Evolutionary conservation across 345 rosid species (phyloP).

Genomic region (Luvunga scandens): DNA sequence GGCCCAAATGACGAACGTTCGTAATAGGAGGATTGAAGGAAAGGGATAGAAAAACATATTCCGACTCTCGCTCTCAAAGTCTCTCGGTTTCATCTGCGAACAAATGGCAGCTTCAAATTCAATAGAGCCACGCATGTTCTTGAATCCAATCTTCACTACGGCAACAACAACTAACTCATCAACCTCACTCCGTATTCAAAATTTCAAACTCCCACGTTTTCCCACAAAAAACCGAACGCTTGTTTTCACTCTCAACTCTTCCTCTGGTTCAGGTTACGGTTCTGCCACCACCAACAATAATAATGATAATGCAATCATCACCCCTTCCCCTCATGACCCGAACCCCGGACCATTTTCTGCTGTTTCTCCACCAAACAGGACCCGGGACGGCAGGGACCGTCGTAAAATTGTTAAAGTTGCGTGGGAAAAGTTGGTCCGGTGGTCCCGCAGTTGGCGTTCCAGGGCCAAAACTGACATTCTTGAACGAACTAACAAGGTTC

Average conservation of each 20-base stretch:
- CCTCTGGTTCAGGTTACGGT: too few relatives aligned
- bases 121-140: slow-evolving; percentile 22
- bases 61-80: background rate
- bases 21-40: background rate
- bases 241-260: slow-evolving; percentile 1
- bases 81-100: slow-evolving; percentile 7
- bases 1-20: background rate
- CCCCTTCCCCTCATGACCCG: background rate
- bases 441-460: slow-evolving; percentile 89
- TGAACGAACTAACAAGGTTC: slow-evolving; percentile 66
- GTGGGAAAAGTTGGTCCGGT: slow-evolving; percentile 86
- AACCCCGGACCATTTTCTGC: background rate
- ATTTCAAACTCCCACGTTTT: slow-evolving; percentile 22
- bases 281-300: too few relatives aligned
- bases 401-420: slow-evolving; percentile 72
- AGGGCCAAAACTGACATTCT: slow-evolving; percentile 73
- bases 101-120: slow-evolving; percentile 38
- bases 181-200: slow-evolving; percentile 14
- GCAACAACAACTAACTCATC: background rate
- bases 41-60: background rate
- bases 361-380: slow-evolving; percentile 20
- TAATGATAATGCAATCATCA: too few relatives aligned
- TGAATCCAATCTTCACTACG: background rate
- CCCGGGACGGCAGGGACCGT: slow-evolving; percentile 53
- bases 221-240: slow-evolving; percentile 15